Conservation (phyloP, 192 early-diverging fungal species). For the Coemansia sp. region DNA sequence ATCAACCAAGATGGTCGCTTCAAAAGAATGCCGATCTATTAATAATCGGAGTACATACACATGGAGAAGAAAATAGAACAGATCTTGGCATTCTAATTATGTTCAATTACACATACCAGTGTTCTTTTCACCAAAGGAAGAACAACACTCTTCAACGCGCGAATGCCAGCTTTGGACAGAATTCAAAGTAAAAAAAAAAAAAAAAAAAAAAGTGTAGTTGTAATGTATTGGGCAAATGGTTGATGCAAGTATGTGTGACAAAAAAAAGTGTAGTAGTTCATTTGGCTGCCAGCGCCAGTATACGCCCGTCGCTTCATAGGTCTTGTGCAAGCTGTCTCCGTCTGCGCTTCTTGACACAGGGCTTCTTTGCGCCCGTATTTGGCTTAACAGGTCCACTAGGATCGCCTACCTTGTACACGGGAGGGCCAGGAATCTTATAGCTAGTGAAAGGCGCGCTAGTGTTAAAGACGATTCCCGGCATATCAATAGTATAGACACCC, state of each 20-base stretch:
- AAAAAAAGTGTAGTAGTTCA: background rate
- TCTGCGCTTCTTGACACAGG: conserved; percentile 1
- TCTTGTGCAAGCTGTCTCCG: background rate
- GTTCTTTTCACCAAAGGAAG: background rate
- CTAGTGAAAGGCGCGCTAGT: background rate
- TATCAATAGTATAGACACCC: conserved; percentile 17
- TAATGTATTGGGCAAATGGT: background rate
- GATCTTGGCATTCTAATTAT: background rate
- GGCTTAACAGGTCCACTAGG: background rate
- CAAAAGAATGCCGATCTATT: background rate
- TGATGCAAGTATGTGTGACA: background rate
- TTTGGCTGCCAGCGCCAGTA: background rate
- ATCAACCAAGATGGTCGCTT: background rate
- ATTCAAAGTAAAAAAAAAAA: background rate
- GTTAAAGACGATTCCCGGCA: conserved; percentile 22
- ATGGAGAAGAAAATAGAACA: background rate
- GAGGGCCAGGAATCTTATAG: conserved; percentile 14
- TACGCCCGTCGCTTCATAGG: background rate
- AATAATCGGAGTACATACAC: background rate
- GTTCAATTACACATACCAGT: background rate
- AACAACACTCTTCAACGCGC: background rate
- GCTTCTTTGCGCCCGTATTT: background rate
- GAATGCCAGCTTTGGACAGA: background rate
- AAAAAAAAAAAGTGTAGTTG: background rate
- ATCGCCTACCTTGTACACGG: conserved; percentile 1